phyloP scores from a whole-genome alignment of 2,329 filamentous ascomycete genomes.

The Lasiodiplodia hormozganensis region DNA sequence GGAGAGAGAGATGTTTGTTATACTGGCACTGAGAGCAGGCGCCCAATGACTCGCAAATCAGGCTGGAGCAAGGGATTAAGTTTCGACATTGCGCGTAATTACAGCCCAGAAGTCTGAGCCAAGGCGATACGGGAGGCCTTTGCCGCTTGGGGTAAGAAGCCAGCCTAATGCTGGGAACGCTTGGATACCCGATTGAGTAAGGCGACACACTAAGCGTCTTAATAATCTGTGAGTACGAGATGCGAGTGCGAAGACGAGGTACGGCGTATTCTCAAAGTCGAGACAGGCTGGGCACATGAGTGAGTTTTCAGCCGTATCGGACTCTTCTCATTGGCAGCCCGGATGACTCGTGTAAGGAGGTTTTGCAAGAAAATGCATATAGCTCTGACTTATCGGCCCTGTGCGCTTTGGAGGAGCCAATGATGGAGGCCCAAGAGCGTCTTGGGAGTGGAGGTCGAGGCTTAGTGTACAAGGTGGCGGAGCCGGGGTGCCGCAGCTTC shows the following conservation, averaged over 20 bases:
- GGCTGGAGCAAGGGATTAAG: neutral
- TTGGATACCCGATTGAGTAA: neutral
- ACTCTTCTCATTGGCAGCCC: neutral
- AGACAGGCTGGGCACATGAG: neutral
- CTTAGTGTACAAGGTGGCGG: neutral
- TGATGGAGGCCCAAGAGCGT: neutral
- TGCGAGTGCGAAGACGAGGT: neutral
- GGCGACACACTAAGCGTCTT: neutral
- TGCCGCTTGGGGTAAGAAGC: neutral
- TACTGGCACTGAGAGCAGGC: neutral
- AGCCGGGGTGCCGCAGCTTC: neutral
- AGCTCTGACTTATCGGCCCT: neutral
- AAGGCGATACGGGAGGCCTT: neutral
- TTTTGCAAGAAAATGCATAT: neutral
- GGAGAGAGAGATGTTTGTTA: neutral
- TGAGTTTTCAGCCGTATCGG: neutral
- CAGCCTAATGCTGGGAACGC: neutral
- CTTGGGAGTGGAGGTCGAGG: neutral
- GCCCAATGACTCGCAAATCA: conserved; percentile 8
- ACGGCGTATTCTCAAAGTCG: neutral
- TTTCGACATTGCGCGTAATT: neutral
- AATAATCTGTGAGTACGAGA: neutral
- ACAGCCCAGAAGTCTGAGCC: neutral
- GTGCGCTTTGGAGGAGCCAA: neutral
- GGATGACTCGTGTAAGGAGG: neutral